Conservation (phyloP, 148 eudicot genomes). For the Persicaria tinctoria region DNA sequence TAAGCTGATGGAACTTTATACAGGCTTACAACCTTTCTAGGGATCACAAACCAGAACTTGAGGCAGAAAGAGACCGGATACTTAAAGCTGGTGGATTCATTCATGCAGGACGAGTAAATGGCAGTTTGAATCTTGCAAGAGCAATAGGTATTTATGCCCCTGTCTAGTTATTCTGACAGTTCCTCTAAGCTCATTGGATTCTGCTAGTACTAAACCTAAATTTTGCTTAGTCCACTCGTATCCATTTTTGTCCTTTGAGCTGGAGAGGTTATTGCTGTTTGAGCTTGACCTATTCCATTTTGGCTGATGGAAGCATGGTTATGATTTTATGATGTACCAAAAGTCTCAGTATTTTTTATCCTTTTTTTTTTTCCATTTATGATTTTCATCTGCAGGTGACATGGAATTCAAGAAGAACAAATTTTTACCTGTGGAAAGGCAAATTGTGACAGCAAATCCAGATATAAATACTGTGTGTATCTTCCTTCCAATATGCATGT, state of each 20-base stretch:
- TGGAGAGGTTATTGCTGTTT: not conserved
- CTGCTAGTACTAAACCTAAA: not conserved
- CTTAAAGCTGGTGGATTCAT: conserved; percentile 73
- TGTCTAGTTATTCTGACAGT: not conserved
- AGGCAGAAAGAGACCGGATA: conserved; percentile 58
- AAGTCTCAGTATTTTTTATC: not conserved
- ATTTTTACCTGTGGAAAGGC: conserved; percentile 58
- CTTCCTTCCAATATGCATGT: conserved; percentile 1
- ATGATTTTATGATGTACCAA: not conserved
- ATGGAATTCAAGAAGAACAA: conserved; percentile 65
- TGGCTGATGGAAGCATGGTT: not conserved
- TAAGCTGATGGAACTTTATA: conserved; percentile 14
- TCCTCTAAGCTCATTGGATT: not conserved
- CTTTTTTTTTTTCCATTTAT: not conserved
- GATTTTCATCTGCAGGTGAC: conserved; percentile 48
- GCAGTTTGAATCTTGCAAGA: conserved; percentile 67
- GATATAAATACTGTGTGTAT: conserved; percentile 54
- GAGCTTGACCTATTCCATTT: not conserved
- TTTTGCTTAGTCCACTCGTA: not conserved
- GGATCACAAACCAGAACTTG: conserved; percentile 76
- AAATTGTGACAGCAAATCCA: conserved; percentile 72
- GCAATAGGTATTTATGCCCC: conserved; percentile 50
- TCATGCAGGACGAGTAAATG: conserved; percentile 67
- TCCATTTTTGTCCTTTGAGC: not conserved
- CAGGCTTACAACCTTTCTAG: conserved; percentile 66